Evolutionary conservation across 1,284 basidiomycete species (phyloP), one percentile per base, ranked within the genome.

Genomic region (Puccinia hordei): DNA sequence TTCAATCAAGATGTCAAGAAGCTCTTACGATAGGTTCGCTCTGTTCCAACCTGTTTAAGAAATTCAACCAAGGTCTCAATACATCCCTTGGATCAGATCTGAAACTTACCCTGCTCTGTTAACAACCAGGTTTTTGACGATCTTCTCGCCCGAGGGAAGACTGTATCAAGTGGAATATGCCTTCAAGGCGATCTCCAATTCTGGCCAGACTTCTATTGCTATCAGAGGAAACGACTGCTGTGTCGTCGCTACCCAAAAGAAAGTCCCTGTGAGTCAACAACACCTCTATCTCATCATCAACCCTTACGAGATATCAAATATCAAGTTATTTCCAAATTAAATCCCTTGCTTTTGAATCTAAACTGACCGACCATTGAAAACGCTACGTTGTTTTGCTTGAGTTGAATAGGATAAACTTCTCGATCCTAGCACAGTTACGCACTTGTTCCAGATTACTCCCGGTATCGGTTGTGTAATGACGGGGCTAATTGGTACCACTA

Each of bases 91-190:
- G 24, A 59, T 15, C 10, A 6, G 33, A 19, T 35, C 57, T 13
- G 3, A 33, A 35, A 63, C 33, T 63, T 63, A 38, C 24, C 59
- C 33, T n/a, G 27, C 27, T 27, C 17, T 38, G 33, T 27, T 59
- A 17, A 8, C 24, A 59, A 12, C 33, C 22, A 81, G 80, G 81
- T 88, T 87, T 81, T 84, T 87, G 69, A 87, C 87, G 63, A 85
- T 87, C 83, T 87, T 87, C 85, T 87, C 86, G 10, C 87, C 88
- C 13, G 88, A 87, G 83, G 87, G 87, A 81, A 82, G 83, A 13
- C 85, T 88, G 49, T 98, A 97, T 86, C 95, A 98, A 94, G 94
- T 98, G 86, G 95, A 98, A 88, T 99, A 99, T 89, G 97, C 97
- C 27, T 99, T 99, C 91, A 99, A 99, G 87, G 97, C 97, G 69